Base-by-base conservation (phyloP, 1,139 yeast genomes). In the Pichia sp. region DNA sequence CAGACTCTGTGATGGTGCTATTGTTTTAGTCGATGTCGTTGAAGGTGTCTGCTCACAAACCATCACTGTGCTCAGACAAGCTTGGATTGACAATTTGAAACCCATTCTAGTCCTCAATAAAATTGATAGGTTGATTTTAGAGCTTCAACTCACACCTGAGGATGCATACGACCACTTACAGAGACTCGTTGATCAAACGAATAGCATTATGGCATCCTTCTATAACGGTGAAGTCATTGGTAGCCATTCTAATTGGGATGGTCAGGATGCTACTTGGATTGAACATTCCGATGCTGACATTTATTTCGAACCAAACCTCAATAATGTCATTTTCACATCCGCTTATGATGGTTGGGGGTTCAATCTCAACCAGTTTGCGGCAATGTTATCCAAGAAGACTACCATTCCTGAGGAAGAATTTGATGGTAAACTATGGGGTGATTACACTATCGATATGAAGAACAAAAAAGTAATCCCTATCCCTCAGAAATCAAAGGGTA, bases 291-390 rank as follows among this genome's bases (percentile, higher is more conserved):
- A 91, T 56, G 76, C 81, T 32, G 93, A 82, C 49, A 63, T 91
- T 27, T 93, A 93, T 55, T 93, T 93, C 48, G 72, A 86, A 10
- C 98, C 99, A 0, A 87, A 83, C 37, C 72, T 74, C 52, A 87
- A 88, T 56, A 93, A 93, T 55, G 97, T 93, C 6, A 77, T 93
- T 2, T 91, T 93, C 63, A 88, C 96, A 1, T 81, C 94, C 28
- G 98, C 98, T 1, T 67, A 83, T 18, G 98, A 91, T 59, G 97
- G 97, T 5, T 93, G 98, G 98, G 98, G 97, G 1, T 93, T 93
- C 59, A 83, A 87, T 34, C 67, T 93, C 27, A 76, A 84, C 40
- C 95, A 93, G 42, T 83, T 91, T 61, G 85, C 96, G 6, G 78
- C 83, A 40, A 77, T 93, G 27, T 86, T 86, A 54, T 93, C 82